Evolutionary conservation across 345 rosid genomes (phyloP).

Genomic region (Brassica cretica): DNA sequence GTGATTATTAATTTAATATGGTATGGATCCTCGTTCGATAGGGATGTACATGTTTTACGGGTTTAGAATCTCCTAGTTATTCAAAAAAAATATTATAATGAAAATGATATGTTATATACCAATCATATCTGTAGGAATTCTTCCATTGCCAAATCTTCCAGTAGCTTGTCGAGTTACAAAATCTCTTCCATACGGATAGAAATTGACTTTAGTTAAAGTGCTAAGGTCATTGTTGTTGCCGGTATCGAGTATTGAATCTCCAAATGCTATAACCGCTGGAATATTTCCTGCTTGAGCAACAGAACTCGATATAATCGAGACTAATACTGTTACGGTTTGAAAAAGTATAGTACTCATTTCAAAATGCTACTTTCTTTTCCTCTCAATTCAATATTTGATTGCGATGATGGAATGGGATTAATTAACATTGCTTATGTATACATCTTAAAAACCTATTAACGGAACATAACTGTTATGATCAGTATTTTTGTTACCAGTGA

Average conservation of each 20-base stretch:
- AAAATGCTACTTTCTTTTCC: neutral
- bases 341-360: slow-evolving; percentile 1
- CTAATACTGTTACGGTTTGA: neutral
- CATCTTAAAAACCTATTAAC: neutral
- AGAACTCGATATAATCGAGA: neutral
- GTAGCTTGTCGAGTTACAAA: slow-evolving; percentile 36
- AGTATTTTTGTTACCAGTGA: slow-evolving; percentile 4
- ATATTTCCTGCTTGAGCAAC: slow-evolving; percentile 22
- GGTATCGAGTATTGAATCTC: slow-evolving; percentile 48
- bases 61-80: neutral
- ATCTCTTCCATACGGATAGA: slow-evolving; percentile 41
- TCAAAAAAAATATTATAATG: neutral
- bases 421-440: slow-evolving; percentile 7
- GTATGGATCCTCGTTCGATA: neutral
- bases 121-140: slow-evolving; percentile 41
- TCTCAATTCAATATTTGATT: neutral
- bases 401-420: neutral
- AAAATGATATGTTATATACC: slow-evolving; percentile 25
- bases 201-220: slow-evolving; percentile 35
- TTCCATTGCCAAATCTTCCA: slow-evolving; percentile 45
- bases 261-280: slow-evolving; percentile 41
- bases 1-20: neutral
- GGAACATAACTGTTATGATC: slow-evolving; percentile 2
- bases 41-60: neutral
- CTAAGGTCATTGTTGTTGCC: slow-evolving; percentile 40